phyloP scores from a whole-genome alignment of 345 rosid genomes.

The Populus simonii region DNA sequence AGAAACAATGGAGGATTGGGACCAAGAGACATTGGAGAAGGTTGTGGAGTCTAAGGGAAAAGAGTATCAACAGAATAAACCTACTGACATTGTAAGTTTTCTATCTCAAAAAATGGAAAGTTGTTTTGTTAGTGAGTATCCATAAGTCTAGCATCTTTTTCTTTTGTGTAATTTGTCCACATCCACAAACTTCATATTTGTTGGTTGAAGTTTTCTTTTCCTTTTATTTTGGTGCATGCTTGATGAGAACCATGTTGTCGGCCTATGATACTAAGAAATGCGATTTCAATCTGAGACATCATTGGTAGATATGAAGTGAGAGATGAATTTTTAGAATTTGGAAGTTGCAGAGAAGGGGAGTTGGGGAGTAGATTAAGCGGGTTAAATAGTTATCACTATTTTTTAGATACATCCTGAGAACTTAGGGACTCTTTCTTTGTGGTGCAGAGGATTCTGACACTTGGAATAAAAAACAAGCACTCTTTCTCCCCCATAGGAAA shows the following conservation, averaged over 20 bases:
- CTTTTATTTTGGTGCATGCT: background rate
- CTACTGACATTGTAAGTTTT: constrained; percentile 78
- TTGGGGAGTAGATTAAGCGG: too few relatives aligned
- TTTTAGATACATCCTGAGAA: background rate
- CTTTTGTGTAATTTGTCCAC: background rate
- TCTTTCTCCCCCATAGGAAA: background rate
- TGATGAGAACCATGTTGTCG: background rate
- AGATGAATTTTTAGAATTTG: too few relatives aligned
- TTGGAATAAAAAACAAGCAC: background rate
- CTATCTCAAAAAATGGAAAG: background rate
- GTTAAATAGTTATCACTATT: background rate
- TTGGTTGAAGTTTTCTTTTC: background rate
- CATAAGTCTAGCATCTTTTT: background rate
- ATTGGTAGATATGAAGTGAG: background rate
- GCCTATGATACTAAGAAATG: background rate
- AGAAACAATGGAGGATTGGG: constrained; percentile 97
- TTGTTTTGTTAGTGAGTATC: background rate
- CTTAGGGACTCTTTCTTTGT: too few relatives aligned
- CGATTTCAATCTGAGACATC: background rate
- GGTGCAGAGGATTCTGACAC: background rate
- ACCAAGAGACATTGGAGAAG: constrained; percentile 88
- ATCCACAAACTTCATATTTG: background rate
- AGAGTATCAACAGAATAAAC: constrained; percentile 87
- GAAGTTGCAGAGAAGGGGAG: too few relatives aligned
- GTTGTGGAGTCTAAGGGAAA: constrained; percentile 81